A percentile compares a stretch with the other conserved stretches of the same genome.
These are phyloP conservation scores for Russula ochroleuca DNA, from an alignment of 768 basidiomycete genomes.

Conservation along the genomic window DNA sequence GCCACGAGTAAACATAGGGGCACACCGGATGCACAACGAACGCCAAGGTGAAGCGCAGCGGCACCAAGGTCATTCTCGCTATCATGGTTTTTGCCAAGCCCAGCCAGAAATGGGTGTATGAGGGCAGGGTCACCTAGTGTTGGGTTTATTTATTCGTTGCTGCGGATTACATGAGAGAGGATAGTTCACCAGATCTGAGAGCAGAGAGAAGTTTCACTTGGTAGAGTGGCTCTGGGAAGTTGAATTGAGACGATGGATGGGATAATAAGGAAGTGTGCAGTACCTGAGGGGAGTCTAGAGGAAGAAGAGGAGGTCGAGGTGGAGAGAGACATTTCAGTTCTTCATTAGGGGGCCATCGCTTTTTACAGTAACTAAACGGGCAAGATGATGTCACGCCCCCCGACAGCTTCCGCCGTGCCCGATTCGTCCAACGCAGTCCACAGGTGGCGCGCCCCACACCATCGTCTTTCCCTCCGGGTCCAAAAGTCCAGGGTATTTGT, in stretches of 20 bases:
- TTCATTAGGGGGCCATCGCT: neutral
- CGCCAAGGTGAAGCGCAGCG: constrained; percentile 73
- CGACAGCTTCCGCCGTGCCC: neutral
- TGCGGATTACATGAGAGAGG: neutral
- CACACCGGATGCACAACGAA: constrained; percentile 74
- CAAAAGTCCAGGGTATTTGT: constrained; percentile 35
- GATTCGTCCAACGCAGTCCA: constrained; percentile 42
- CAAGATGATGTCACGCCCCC: constrained; percentile 2
- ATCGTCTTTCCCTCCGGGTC: constrained; percentile 54
- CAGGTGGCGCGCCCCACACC: constrained; percentile 58
- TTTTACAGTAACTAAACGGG: neutral
- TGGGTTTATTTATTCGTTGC: neutral
- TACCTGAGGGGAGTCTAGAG: neutral
- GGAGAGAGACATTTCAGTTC: constrained; percentile 7
- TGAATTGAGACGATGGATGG: neutral
- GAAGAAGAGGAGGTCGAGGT: neutral
- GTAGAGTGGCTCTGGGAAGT: constrained; percentile 36
- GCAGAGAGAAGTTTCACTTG: constrained; percentile 43
- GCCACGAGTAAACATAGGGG: constrained; percentile 12
- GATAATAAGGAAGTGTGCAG: neutral
- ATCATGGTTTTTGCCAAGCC: constrained; percentile 63
- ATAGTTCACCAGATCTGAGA: constrained; percentile 38
- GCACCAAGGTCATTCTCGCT: constrained; percentile 60
- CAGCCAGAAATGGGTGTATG: constrained; percentile 78
- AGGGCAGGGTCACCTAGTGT: constrained; percentile 63